Conservation (phyloP, 2,329 filamentous ascomycete genomes). For the Xylaria sp. region DNA sequence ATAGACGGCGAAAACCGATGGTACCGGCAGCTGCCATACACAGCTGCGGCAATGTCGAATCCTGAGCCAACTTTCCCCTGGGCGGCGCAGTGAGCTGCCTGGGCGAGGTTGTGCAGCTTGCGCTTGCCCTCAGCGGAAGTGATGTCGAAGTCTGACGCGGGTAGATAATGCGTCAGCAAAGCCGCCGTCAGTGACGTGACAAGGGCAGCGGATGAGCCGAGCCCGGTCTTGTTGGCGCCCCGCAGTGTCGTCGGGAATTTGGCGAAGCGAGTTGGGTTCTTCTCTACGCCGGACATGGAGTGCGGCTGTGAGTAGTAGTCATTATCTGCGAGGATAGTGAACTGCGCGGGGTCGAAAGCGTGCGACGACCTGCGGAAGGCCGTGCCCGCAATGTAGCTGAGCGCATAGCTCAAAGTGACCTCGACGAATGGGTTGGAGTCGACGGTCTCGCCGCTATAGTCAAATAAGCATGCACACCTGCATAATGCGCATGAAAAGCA, state of each 20-base stretch:
- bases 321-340: constrained; percentile 93
- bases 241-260: constrained; percentile 80
- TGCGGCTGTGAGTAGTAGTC: constrained; percentile 90
- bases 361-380: constrained; percentile 53
- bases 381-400: constrained; percentile 77
- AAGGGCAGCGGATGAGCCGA: constrained; percentile 93
- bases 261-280: constrained; percentile 69
- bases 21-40: constrained; percentile 92
- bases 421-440: constrained; percentile 86
- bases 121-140: constrained; percentile 63
- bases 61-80: constrained; percentile 97
- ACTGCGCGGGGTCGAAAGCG: constrained; percentile 73
- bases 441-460: constrained; percentile 57
- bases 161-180: constrained; percentile 80
- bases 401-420: constrained; percentile 85
- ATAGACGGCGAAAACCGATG: constrained; percentile 88
- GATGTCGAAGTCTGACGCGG: constrained; percentile 66
- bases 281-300: constrained; percentile 44
- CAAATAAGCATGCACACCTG: constrained; percentile 13
- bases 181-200: constrained; percentile 88
- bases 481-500: not conserved
- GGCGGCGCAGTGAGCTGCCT: constrained; percentile 92
- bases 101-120: constrained; percentile 89
- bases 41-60: constrained; percentile 93
- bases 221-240: constrained; percentile 91